Evolutionary conservation across 2,329 filamentous ascomycete genomes (phyloP).

Genomic region (Fonsecaea erecta): DNA sequence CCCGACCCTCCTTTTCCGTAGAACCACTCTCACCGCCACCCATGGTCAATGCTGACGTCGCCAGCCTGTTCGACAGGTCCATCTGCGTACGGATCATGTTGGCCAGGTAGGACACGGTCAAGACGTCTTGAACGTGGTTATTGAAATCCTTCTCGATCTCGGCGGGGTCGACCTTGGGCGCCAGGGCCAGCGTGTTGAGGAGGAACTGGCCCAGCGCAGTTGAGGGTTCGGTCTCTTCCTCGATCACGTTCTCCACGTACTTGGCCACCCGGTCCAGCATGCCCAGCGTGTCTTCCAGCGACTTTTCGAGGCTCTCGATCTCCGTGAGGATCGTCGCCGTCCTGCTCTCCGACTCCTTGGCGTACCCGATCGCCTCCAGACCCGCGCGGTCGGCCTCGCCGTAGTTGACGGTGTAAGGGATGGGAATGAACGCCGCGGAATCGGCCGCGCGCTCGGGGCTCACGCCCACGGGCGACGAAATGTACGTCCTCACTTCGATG

Average conservation of each 20-base stretch:
- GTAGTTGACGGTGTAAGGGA: constrained; percentile 92
- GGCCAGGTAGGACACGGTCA: constrained; percentile 96
- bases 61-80: constrained; percentile 92
- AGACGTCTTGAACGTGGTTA: constrained; percentile 98
- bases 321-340: constrained; percentile 77
- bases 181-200: constrained; percentile 88
- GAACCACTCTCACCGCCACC: constrained; percentile 52
- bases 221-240: constrained; percentile 89
- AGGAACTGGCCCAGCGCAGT: constrained; percentile 93
- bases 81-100: constrained; percentile 99
- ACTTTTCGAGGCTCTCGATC: constrained; percentile 84
- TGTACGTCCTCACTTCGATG: constrained; percentile 90
- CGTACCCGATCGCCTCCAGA: constrained; percentile 81
- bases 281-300: constrained; percentile 82
- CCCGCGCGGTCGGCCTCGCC: constrained; percentile 76
- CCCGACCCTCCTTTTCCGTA: constrained; percentile 45
- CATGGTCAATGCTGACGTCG: constrained; percentile 72
- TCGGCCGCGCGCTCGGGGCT: constrained; percentile 93
- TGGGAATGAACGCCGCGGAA: constrained; percentile 95
- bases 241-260: constrained; percentile 91
- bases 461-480: constrained; percentile 91
- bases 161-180: constrained; percentile 88
- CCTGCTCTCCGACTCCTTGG: constrained; percentile 77
- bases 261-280: constrained; percentile 89
- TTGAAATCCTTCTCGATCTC: constrained; percentile 99